Conservation (phyloP, 176 grass and related monocot genomes). For the Juncus inflexus region DNA sequence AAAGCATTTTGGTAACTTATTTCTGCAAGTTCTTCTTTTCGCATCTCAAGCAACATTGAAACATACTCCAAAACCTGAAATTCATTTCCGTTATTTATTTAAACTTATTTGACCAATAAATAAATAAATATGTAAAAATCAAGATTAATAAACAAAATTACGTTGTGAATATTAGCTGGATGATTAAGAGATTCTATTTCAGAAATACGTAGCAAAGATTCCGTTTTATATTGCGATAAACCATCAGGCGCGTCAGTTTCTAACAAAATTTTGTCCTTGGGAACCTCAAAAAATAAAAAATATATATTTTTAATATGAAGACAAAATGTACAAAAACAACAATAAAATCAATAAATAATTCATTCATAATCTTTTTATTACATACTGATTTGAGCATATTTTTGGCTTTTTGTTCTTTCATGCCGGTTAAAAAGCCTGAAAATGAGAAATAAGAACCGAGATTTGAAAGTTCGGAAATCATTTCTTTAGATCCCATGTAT, state of each 20-base stretch:
- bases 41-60: slow-evolving; percentile 66
- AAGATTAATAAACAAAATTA: slow-evolving; percentile 36
- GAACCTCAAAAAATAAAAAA: slow-evolving; percentile 51
- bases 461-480: slow-evolving; percentile 61
- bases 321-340: too few species aligned
- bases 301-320: background rate
- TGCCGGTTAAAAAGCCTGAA: slow-evolving; percentile 56
- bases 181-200: slow-evolving; percentile 49
- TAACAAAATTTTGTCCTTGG: slow-evolving; percentile 75
- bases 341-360: background rate
- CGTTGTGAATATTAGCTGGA: slow-evolving; percentile 72
- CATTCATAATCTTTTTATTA: background rate
- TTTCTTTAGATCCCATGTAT: slow-evolving; percentile 84
- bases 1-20: slow-evolving; percentile 66
- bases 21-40: slow-evolving; percentile 55
- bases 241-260: slow-evolving; percentile 83
- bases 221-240: slow-evolving; percentile 48
- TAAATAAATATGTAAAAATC: slow-evolving; percentile 17
- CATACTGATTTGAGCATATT: slow-evolving; percentile 72
- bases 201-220: slow-evolving; percentile 41
- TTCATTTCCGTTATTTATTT: background rate
- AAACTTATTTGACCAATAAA: background rate
- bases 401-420: slow-evolving; percentile 75
- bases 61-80: slow-evolving; percentile 67
- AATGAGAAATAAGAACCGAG: slow-evolving; percentile 79